Evolutionary conservation across 805 yeast species (phyloP).

Genomic region (Ascoidea tarda): DNA sequence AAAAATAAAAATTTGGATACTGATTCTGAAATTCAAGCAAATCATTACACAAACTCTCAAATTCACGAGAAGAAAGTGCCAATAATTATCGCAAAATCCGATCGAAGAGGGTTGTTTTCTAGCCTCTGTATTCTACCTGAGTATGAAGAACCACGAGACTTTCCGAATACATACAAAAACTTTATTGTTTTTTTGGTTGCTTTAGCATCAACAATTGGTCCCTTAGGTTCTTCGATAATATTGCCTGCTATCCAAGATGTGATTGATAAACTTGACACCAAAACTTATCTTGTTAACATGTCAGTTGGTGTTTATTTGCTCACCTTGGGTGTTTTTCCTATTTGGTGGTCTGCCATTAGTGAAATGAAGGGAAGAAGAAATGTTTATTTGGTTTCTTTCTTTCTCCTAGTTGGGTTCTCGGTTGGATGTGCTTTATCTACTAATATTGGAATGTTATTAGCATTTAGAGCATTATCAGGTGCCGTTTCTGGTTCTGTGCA

Average conservation of each 20-base stretch:
- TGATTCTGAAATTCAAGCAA: too few species aligned
- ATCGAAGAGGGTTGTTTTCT: too few species aligned
- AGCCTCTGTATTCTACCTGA: slow-evolving; percentile 30
- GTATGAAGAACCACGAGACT: slow-evolving; percentile 55
- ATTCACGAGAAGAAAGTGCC: too few species aligned
- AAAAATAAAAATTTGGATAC: too few species aligned
- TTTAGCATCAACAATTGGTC: slow-evolving; percentile 65
- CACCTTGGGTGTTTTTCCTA: slow-evolving; percentile 64
- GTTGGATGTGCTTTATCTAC: slow-evolving; percentile 62
- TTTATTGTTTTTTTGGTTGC: slow-evolving; percentile 55
- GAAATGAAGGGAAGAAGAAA: slow-evolving; percentile 65
- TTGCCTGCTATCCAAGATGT: slow-evolving; percentile 64
- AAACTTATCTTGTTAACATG: slow-evolving; percentile 49
- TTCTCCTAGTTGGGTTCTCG: slow-evolving; percentile 46
- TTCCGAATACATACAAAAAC: slow-evolving; percentile 34
- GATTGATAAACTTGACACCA: slow-evolving; percentile 37
- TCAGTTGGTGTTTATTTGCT: slow-evolving; percentile 70
- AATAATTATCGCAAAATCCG: too few species aligned
- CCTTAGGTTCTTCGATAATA: slow-evolving; percentile 79
- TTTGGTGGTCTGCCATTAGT: slow-evolving; percentile 81
- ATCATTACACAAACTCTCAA: too few species aligned
- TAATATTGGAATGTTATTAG: slow-evolving; percentile 45
- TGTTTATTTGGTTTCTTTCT: slow-evolving; percentile 56
- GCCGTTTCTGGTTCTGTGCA: slow-evolving; percentile 80
- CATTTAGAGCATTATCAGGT: slow-evolving; percentile 58